These are phyloP conservation scores for Geotrichum histeridarum DNA, from an alignment of 1,139 yeast species.

Conservation along the genomic window DNA sequence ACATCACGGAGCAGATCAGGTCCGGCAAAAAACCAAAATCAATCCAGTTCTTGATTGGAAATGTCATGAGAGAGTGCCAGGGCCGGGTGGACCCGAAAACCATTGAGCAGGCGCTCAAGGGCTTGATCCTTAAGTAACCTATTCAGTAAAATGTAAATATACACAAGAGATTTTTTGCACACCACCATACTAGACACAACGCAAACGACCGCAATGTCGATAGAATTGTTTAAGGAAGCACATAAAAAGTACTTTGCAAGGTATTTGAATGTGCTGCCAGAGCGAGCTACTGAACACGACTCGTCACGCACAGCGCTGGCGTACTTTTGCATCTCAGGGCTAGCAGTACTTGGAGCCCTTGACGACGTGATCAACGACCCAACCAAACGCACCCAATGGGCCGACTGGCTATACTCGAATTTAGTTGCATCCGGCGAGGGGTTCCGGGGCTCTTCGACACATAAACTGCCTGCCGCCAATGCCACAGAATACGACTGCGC, in stretches of 20 bases:
- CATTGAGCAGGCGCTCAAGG: constrained; percentile 17
- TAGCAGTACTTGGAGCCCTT: constrained; percentile 48
- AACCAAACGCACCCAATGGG: constrained; percentile 36
- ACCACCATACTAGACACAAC: too few species aligned
- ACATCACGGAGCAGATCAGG: constrained; percentile 52
- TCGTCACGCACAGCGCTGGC: constrained; percentile 60
- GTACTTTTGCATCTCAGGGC: constrained; percentile 62
- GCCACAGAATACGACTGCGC: constrained; percentile 48
- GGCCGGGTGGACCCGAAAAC: constrained; percentile 44
- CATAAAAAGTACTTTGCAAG: constrained; percentile 35
- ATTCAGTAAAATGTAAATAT: not conserved
- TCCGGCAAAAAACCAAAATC: constrained; percentile 58
- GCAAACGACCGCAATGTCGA: too few species aligned
- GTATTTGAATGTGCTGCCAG: constrained; percentile 36
- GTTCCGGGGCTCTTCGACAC: constrained; percentile 53
- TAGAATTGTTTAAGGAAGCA: not conserved
- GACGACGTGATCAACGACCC: constrained; percentile 26
- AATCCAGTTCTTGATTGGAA: constrained; percentile 72
- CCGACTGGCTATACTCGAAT: constrained; percentile 48
- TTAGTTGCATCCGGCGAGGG: constrained; percentile 45
- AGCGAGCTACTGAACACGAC: constrained; percentile 41
- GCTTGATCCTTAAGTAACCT: constrained; percentile 6
- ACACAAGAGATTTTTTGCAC: not conserved
- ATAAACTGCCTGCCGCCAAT: constrained; percentile 29
- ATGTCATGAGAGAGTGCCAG: constrained; percentile 71